Conservation (phyloP, 2,329 filamentous ascomycete genomes). For the Alternaria burnsii region DNA sequence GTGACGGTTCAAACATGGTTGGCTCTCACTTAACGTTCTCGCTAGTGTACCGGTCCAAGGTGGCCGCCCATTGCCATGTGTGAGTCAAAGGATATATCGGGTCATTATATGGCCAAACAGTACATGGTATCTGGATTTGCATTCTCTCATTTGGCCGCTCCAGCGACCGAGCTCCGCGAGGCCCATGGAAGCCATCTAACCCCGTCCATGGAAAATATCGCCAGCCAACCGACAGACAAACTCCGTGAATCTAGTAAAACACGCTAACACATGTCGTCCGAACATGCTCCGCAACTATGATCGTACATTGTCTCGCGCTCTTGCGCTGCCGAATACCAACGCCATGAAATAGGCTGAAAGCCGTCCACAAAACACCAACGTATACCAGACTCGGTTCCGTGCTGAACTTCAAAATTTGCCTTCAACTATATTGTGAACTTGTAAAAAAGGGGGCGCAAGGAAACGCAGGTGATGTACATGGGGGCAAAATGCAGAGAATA, state of each 20-base stretch:
- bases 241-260: conserved; percentile 17
- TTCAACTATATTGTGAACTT: conserved; percentile 10
- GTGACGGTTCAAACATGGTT: not conserved
- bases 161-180: conserved; percentile 2
- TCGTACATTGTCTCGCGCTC: conserved; percentile 18
- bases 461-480: conserved; percentile 24
- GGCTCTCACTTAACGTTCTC: not conserved
- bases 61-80: not conserved
- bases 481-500: conserved; percentile 3
- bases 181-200: conserved; percentile 11
- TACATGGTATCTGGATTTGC: conserved; percentile 11
- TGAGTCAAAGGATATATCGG: conserved; percentile 13
- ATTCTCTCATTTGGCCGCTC: conserved; percentile 7
- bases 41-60: not conserved
- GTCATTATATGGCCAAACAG: conserved; percentile 1
- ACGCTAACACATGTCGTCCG: conserved; percentile 16
- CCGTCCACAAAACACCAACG: conserved; percentile 18
- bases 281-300: conserved; percentile 19
- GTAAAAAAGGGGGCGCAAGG: conserved; percentile 14
- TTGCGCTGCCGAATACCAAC: conserved; percentile 8
- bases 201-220: conserved; percentile 11
- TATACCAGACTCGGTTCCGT: conserved; percentile 8
- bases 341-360: conserved; percentile 7
- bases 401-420: conserved; percentile 10
- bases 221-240: conserved; percentile 7